A percentile compares a stretch with the other conserved stretches of the same genome.
These are phyloP conservation scores for Ophiostoma ips DNA, from an alignment of 2,329 filamentous ascomycete genomes.

Conservation along the genomic window DNA sequence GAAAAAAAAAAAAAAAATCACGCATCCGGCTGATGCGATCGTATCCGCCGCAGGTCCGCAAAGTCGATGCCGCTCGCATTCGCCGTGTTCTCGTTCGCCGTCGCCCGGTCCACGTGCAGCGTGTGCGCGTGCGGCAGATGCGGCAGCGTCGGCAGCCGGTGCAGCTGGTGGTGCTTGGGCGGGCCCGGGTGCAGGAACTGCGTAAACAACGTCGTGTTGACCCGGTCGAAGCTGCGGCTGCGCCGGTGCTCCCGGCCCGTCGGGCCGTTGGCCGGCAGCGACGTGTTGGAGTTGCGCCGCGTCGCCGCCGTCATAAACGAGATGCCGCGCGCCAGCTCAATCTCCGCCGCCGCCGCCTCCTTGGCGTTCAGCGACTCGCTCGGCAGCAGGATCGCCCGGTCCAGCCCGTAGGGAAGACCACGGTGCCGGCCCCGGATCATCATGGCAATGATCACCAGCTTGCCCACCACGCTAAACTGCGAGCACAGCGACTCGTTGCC, in stretches of 20 bases:
- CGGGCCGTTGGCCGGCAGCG: conserved; percentile 17
- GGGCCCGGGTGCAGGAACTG: conserved; percentile 37
- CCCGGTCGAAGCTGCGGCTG: conserved; percentile 26
- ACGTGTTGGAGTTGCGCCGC: conserved; percentile 24
- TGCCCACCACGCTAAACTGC: conserved; percentile 63
- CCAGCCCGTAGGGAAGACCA: conserved; percentile 52
- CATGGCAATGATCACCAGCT: conserved; percentile 55
- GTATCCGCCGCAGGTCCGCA: not conserved
- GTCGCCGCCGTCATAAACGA: conserved; percentile 16
- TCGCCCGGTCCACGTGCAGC: conserved; percentile 7
- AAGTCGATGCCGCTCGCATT: conserved; percentile 8
- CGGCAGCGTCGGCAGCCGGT: not conserved
- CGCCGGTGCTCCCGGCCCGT: conserved; percentile 19
- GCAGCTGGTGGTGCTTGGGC: conserved; percentile 1
- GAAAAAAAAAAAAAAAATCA: not conserved
- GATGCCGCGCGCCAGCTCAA: conserved; percentile 9
- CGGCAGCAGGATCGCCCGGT: conserved; percentile 45
- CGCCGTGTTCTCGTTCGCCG: conserved; percentile 2
- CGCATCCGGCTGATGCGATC: not conserved
- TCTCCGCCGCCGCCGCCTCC: conserved; percentile 35
- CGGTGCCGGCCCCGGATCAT: conserved; percentile 56
- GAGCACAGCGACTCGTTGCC: conserved; percentile 70
- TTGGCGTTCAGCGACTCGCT: conserved; percentile 41
- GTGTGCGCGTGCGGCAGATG: conserved; percentile 2
- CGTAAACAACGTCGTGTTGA: conserved; percentile 29